Evolutionary conservation across 2,329 filamentous ascomycete genomes (phyloP).

Genomic region (Colletotrichum navitas): DNA sequence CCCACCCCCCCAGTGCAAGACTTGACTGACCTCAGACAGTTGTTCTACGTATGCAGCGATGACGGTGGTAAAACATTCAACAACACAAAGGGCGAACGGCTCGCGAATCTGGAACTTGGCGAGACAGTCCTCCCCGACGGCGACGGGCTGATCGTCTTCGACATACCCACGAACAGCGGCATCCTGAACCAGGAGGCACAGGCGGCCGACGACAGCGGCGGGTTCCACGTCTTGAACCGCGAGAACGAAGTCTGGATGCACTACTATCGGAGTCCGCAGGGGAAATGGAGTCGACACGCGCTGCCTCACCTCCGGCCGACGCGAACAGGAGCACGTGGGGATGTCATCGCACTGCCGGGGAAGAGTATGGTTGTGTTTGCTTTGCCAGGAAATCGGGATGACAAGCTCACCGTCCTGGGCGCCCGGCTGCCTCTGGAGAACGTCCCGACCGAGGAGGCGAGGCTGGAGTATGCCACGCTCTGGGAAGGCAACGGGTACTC

Average conservation of each 20-base stretch:
- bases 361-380: conserved; percentile 26
- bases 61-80: conserved; percentile 24
- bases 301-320: conserved; percentile 29
- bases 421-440: conserved; percentile 1
- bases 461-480: conserved; percentile 19
- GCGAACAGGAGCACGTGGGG: conserved; percentile 33
- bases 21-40: neutral
- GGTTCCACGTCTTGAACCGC: conserved; percentile 37
- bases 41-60: conserved; percentile 39
- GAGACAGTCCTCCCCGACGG: conserved; percentile 37
- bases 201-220: conserved; percentile 30
- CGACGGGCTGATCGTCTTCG: conserved; percentile 35
- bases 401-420: conserved; percentile 31
- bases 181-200: conserved; percentile 40
- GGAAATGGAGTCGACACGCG: conserved; percentile 25
- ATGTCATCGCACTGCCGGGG: conserved; percentile 28
- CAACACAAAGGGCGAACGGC: conserved; percentile 23
- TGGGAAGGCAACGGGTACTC: conserved; percentile 34
- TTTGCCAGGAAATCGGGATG: conserved; percentile 33
- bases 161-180: conserved; percentile 36
- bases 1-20: too few species aligned
- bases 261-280: conserved; percentile 28
- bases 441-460: neutral
- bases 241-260: conserved; percentile 40
- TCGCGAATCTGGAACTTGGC: conserved; percentile 34